Evolutionary conservation across 495 filamentous ascomycete genomes (phyloP), one percentile per base, ranked within the genome.

Genomic region (Talaromyces liani): DNA sequence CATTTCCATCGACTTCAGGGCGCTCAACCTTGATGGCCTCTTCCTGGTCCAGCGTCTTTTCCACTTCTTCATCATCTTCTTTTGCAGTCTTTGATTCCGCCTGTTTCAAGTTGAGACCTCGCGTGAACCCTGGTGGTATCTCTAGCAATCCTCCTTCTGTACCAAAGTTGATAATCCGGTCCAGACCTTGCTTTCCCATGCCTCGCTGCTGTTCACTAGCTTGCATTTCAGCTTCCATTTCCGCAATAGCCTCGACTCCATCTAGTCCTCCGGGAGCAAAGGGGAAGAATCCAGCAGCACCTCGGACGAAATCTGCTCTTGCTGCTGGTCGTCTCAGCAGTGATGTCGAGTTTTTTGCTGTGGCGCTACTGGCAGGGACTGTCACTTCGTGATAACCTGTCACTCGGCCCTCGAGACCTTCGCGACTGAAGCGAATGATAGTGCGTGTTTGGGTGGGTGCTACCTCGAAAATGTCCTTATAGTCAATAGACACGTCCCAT

Each of bases 381-480:
- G 94, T 97, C 58, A 98, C 89, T 75, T 98, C 93, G 70, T 87
- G 90, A 72, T 98, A 98, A 25, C 93, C 94, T 18, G 91, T 96
- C 14, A 98, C 92, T 33, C 89, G 84, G 20, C 94, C 94, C 77
- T 98, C 93, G 27, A 98, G 83, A 16, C 94, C 95, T 72, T 97
- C 92, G 60, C 95, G 84, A 49, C 86, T 87, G 74, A 98, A 98
- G 56, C 94, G 89, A 61, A 90, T 94, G 66, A 97, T 87, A 16
- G 92, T 97, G 60, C 94, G 87, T 3, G 91, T 90, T 76, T 98
- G 95, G 0, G 92, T 96, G 16, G 92, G 91, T 7, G 91, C 91
- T 45, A 98, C 79, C 63, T 87, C 84, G 76, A 96, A 96, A 22
- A 97, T 82, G 58, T 90, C 84, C 18, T 84, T 84, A 70, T 90